Evolutionary conservation across 768 basidiomycete genomes (phyloP).

Genomic region (Ramaria sp.): DNA sequence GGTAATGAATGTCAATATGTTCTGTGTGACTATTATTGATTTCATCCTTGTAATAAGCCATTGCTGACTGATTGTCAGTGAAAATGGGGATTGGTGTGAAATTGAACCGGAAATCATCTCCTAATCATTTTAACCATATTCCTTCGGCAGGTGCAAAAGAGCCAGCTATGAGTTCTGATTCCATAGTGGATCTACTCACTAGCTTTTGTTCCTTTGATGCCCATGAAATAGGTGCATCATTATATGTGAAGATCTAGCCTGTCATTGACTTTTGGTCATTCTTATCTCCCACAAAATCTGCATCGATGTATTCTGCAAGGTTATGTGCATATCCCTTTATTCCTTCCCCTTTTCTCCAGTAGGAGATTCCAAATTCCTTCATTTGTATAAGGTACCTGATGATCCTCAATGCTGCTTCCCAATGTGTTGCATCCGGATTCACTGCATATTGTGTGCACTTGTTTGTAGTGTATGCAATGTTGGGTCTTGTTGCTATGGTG

Average conservation of each 20-base stretch:
- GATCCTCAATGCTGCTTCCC: constrained; percentile 10
- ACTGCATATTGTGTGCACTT: constrained; percentile 10
- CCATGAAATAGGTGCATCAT: constrained; percentile 16
- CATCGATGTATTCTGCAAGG: neutral
- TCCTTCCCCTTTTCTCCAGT: neutral
- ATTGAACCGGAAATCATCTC: too few relatives aligned
- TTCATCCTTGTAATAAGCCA: constrained; percentile 16
- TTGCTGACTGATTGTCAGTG: too few relatives aligned
- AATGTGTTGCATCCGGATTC: constrained; percentile 10
- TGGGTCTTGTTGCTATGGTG: constrained; percentile 16
- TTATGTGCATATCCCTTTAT: neutral
- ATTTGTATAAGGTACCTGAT: constrained; percentile 7
- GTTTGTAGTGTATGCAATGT: constrained; percentile 15
- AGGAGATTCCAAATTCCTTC: neutral
- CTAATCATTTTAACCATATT: constrained; percentile 11
- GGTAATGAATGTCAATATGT: constrained; percentile 28
- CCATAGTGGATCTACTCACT: constrained; percentile 5
- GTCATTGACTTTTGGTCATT: neutral
- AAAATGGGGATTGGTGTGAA: too few relatives aligned
- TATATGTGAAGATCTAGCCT: constrained; percentile 20
- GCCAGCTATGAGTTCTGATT: constrained; percentile 20
- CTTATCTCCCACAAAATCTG: constrained; percentile 10
- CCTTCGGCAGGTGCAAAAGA: constrained; percentile 8
- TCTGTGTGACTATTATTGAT: constrained; percentile 17
- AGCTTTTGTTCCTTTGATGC: constrained; percentile 16